A percentile compares a stretch with the other conserved stretches of the same genome.
These are phyloP conservation scores for Flaveria floridana DNA, from an alignment of 140 eudicot species.

Conservation along the genomic window DNA sequence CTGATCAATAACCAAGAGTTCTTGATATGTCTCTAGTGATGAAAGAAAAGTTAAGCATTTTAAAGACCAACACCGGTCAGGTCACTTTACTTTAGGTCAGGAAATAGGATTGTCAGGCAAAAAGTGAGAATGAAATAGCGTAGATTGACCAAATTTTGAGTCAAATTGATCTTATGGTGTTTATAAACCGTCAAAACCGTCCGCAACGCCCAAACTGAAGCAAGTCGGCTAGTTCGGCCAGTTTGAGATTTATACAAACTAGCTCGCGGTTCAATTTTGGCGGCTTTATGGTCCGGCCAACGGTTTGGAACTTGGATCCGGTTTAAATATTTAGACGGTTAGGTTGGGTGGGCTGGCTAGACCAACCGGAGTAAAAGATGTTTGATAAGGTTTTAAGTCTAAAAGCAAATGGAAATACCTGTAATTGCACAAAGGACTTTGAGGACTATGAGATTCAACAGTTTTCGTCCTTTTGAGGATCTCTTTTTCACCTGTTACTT, in stretches of 20 bases:
- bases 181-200: background rate
- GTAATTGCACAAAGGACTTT: conserved; percentile 36
- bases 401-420: conserved; percentile 22
- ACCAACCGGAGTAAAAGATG: background rate
- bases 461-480: conserved; percentile 6
- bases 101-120: background rate
- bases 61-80: background rate
- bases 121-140: background rate
- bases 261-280: background rate
- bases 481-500: conserved; percentile 19
- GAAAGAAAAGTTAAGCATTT: background rate
- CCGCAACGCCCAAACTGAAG: background rate
- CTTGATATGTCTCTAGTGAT: background rate
- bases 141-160: background rate
- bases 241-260: background rate
- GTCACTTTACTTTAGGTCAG: background rate
- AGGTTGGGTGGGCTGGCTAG: too few relatives aligned
- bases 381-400: background rate
- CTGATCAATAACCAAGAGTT: background rate
- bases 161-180: background rate
- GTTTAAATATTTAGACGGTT: too few relatives aligned
- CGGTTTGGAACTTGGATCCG: background rate
- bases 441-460: conserved; percentile 36
- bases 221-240: background rate
- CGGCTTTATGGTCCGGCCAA: background rate